phyloP scores from a whole-genome alignment of 352 stramenopile species.

The Blastocystis sp. region DNA sequence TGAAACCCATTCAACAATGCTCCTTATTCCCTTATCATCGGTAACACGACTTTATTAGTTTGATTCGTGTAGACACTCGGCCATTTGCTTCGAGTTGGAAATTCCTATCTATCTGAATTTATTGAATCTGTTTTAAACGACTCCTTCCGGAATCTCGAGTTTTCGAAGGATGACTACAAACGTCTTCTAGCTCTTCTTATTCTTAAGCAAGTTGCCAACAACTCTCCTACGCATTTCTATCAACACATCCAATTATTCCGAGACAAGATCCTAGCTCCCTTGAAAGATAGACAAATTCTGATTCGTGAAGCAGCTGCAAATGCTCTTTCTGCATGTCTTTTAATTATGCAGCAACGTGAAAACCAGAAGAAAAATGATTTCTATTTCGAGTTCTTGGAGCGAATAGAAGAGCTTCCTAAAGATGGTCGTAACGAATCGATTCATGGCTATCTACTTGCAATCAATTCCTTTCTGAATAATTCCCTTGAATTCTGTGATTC shows the following conservation, averaged over 20 bases:
- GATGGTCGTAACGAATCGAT: conserved; percentile 50
- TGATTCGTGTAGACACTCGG: conserved; percentile 49
- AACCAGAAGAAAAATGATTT: conserved; percentile 82
- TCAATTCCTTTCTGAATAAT: conserved; percentile 68
- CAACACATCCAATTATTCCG: conserved; percentile 83
- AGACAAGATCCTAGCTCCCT: conserved; percentile 80
- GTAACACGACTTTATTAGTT: background rate
- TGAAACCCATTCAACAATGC: background rate
- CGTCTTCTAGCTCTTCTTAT: conserved; percentile 69
- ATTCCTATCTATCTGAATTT: conserved; percentile 62
- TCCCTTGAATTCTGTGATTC: conserved; percentile 49
- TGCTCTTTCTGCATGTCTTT: conserved; percentile 78
- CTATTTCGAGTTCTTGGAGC: conserved; percentile 84
- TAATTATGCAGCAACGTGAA: conserved; percentile 79
- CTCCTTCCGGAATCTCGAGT: conserved; percentile 42
- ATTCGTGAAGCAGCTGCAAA: conserved; percentile 79
- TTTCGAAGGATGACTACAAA: conserved; percentile 55
- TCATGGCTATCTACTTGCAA: conserved; percentile 38
- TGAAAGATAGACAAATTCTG: conserved; percentile 77
- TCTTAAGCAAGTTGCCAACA: conserved; percentile 77
- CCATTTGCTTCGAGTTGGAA: conserved; percentile 62
- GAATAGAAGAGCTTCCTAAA: conserved; percentile 76
- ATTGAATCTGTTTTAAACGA: conserved; percentile 32
- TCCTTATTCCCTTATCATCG: conserved; percentile 28
- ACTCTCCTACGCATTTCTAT: conserved; percentile 81